phyloP scores from a whole-genome alignment of 2,329 filamentous ascomycete species.

The Alternaria triticina region DNA sequence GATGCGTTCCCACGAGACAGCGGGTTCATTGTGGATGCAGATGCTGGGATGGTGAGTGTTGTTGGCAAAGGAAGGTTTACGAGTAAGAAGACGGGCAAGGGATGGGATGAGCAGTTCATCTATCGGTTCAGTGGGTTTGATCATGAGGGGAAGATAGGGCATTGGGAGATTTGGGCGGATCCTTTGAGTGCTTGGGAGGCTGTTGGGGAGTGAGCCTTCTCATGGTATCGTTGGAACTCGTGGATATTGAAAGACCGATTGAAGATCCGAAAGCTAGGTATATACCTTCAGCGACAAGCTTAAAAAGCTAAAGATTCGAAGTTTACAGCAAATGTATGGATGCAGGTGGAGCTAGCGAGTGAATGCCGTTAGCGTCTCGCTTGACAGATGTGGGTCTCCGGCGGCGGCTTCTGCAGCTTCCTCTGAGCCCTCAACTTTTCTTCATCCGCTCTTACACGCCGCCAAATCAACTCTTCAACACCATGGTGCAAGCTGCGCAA shows the following conservation, averaged over 20 bases:
- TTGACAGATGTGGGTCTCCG: slow-evolving; percentile 2
- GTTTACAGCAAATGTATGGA: not conserved
- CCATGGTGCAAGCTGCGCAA: not conserved
- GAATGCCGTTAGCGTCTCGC: slow-evolving; percentile 12
- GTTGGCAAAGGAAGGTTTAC: slow-evolving; percentile 44
- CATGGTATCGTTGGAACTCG: not conserved
- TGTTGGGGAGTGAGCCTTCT: slow-evolving; percentile 29
- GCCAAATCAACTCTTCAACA: not conserved
- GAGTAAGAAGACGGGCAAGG: slow-evolving; percentile 49
- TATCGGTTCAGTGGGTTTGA: slow-evolving; percentile 52
- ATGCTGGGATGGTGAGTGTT: slow-evolving; percentile 46
- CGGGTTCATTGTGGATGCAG: slow-evolving; percentile 47
- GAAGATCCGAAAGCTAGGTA: not conserved
- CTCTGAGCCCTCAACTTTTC: slow-evolving; percentile 12
- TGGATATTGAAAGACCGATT: not conserved
- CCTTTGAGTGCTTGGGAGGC: slow-evolving; percentile 52
- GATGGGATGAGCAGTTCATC: slow-evolving; percentile 51
- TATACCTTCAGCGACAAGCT: not conserved
- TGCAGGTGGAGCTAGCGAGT: not conserved
- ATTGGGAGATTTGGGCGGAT: slow-evolving; percentile 56
- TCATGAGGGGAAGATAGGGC: slow-evolving; percentile 47
- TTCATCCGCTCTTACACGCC: not conserved
- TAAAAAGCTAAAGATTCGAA: not conserved
- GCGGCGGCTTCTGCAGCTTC: slow-evolving; percentile 4
- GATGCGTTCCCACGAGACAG: slow-evolving; percentile 44